Evolutionary conservation across 169 alveolate species (phyloP).

Genomic region (Cryptosporidium felis): DNA sequence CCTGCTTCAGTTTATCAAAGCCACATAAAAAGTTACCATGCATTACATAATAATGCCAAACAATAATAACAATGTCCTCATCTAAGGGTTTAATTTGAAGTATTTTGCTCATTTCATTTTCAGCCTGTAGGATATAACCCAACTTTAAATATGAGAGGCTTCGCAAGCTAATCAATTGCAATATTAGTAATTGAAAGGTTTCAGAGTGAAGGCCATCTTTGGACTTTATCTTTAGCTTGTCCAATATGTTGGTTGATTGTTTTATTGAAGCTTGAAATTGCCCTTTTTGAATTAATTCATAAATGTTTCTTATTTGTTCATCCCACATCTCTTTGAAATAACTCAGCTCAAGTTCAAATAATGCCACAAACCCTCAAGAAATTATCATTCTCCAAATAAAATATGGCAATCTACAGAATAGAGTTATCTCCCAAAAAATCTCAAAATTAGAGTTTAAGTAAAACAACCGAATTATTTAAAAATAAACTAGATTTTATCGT

Average conservation of each 20-base stretch:
- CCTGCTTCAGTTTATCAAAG: neutral
- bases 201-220: neutral
- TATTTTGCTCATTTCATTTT: conserved; percentile 17
- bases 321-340: neutral
- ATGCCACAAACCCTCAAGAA: too few species aligned
- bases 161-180: conserved; percentile 8
- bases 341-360: neutral
- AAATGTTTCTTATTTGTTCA: conserved; percentile 24
- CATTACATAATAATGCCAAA: conserved; percentile 52
- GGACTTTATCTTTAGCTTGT: neutral
- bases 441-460: too few species aligned
- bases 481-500: too few species aligned
- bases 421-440: too few species aligned
- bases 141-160: conserved; percentile 18
- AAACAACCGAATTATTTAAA: too few species aligned
- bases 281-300: conserved; percentile 46
- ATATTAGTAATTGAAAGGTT: neutral
- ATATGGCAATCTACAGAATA: too few species aligned
- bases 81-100: neutral
- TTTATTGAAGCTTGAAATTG: neutral
- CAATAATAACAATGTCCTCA: conserved; percentile 36
- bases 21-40: neutral
- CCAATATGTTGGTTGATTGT: conserved; percentile 17
- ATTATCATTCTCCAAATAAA: too few species aligned
- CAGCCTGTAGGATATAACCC: conserved; percentile 2